Evolutionary conservation across 108 stramenopile genomes (phyloP).

Genomic region (Epipyxis sp.): DNA sequence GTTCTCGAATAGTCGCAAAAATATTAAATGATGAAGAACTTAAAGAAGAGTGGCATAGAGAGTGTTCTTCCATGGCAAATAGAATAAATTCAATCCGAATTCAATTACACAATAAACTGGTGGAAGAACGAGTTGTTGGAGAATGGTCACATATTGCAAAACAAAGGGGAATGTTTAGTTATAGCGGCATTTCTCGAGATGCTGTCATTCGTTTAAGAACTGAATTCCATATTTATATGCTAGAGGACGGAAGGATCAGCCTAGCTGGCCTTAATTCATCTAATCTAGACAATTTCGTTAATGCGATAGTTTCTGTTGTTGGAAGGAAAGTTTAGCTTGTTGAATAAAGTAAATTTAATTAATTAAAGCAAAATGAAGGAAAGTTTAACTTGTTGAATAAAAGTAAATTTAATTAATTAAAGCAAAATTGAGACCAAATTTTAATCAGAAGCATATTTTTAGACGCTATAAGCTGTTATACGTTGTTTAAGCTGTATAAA

Average conservation of each 20-base stretch:
- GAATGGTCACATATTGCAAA: conserved; percentile 41
- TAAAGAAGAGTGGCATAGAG: conserved; percentile 37
- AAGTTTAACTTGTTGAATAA: no score
- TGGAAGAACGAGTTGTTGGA: conserved; percentile 36
- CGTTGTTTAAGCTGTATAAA: not conserved
- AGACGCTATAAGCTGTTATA: no score
- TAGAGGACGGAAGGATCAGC: conserved; percentile 43
- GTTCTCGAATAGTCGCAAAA: conserved; percentile 36
- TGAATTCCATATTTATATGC: conserved; percentile 47
- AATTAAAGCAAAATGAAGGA: no score
- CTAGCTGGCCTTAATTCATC: conserved; percentile 39
- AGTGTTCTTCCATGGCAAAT: conserved; percentile 39
- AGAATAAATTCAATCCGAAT: conserved; percentile 36
- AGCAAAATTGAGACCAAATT: no score
- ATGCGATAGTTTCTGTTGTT: not conserved
- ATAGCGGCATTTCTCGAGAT: conserved; percentile 34
- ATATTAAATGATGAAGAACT: conserved; percentile 35
- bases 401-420: no score
- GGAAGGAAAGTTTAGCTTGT: no score
- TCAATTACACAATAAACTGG: conserved; percentile 31
- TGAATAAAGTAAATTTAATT: no score
- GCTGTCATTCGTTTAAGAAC: conserved; percentile 36
- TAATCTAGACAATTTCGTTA: conserved; percentile 17
- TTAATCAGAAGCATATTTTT: no score
- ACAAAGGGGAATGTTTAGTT: conserved; percentile 51